Evolutionary conservation across 257 asterid genomes (phyloP).

Genomic region (Cordia subcordata): DNA sequence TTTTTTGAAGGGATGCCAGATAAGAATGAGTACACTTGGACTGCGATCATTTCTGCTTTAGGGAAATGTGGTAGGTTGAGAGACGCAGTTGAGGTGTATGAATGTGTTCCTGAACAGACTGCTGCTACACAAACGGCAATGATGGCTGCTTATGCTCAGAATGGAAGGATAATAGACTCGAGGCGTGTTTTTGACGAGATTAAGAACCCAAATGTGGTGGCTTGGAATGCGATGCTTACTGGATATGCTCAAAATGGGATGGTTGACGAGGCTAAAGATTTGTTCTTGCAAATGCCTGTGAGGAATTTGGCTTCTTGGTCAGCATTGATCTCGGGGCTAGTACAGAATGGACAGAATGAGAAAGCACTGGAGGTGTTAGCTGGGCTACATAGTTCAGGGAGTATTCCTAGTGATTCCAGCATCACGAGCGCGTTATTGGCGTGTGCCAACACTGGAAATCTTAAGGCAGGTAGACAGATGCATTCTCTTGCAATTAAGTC

Average conservation of each 20-base stretch:
- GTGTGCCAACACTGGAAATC: constrained; percentile 17
- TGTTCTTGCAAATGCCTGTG: constrained; percentile 17
- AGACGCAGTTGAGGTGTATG: constrained; percentile 16
- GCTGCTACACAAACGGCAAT: constrained; percentile 18
- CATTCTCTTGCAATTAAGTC: constrained; percentile 17
- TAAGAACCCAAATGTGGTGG: constrained; percentile 9
- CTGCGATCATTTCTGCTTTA: constrained; percentile 17
- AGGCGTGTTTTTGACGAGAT: constrained; percentile 16
- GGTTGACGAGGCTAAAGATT: constrained; percentile 21
- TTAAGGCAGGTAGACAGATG: constrained; percentile 17
- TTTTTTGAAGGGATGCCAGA: constrained; percentile 15
- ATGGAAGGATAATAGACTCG: constrained; percentile 18
- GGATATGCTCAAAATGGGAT: constrained; percentile 24
- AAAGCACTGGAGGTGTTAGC: constrained; percentile 15
- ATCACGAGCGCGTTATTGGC: constrained; percentile 19
- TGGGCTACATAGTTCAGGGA: constrained; percentile 15
- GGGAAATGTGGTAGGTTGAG: constrained; percentile 15
- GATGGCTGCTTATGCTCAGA: constrained; percentile 22
- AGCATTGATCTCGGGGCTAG: constrained; percentile 20
- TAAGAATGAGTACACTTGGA: constrained; percentile 19
- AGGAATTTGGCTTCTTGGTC: constrained; percentile 22
- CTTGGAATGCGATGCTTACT: constrained; percentile 22
- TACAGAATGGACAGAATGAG: constrained; percentile 11
- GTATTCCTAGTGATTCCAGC: constrained; percentile 8
- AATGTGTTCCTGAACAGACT: constrained; percentile 6